These are phyloP conservation scores for Parasitella parasitica DNA, from an alignment of 371 early-diverging fungal species.

Conservation along the genomic window DNA sequence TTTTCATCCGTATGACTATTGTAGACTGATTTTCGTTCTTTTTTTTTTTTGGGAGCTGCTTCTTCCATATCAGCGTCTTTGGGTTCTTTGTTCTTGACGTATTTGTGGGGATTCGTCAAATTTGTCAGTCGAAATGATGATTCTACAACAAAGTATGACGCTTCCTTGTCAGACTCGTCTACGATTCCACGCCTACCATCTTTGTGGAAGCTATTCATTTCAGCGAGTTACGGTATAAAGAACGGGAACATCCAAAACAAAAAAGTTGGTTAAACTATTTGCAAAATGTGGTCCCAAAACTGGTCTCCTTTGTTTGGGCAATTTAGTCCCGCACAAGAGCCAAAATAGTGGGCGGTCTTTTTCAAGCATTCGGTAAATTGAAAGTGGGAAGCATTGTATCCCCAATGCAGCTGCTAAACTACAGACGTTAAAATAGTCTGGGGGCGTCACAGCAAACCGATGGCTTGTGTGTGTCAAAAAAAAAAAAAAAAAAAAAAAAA, in stretches of 20 bases:
- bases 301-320: too few species aligned
- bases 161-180: conserved; percentile 8
- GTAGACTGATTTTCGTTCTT: conserved; percentile 38
- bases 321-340: too few species aligned
- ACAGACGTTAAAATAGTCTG: conserved; percentile 15
- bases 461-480: background rate
- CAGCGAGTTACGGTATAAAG: background rate
- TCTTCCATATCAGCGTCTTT: conserved; percentile 18
- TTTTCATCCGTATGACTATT: conserved; percentile 16
- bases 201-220: conserved; percentile 9
- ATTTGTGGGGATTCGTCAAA: conserved; percentile 9
- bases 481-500: background rate
- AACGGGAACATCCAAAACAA: background rate
- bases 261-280: too few species aligned
- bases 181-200: conserved; percentile 3
- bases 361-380: too few species aligned
- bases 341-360: too few species aligned
- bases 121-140: conserved; percentile 6
- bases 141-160: background rate
- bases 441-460: background rate
- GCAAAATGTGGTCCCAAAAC: too few species aligned
- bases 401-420: conserved; percentile 43
- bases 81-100: background rate
- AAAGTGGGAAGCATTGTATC: too few species aligned
- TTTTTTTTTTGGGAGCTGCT: conserved; percentile 25